Base-by-base conservation (phyloP, 768 basidiomycete species). In the Panaeolus papilionaceus region DNA sequence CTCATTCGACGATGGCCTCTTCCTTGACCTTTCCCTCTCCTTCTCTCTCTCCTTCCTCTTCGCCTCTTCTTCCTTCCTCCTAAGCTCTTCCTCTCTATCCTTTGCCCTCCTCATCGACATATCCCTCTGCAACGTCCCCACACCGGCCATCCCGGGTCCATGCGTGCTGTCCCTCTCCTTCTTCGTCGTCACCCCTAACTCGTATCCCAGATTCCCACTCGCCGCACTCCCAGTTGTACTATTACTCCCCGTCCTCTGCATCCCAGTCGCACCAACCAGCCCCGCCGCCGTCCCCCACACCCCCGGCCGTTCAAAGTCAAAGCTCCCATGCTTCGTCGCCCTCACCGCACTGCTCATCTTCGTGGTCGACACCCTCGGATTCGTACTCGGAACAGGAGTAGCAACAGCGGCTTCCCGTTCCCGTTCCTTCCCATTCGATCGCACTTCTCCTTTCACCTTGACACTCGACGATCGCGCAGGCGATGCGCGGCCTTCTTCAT, bases 281-380 rank as follows among this genome's bases (percentile, higher is more conserved):
- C 1, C 33, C 33, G 33, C 33, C 33, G 33, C 33, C 3, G 33
- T 33, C 33, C 78, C 79, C 81, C 65, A 66, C 40, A 83, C 82
- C 0, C 86, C 83, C 0, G 91, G 91, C 40, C 90, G 82, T 76
- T 92, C 92, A 70, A 92, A 92, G 73, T 92, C 91, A 74, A 92
- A 92, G 72, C 88, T 90, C 5, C 90, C 90, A 69, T 90, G 89
- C 73, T 90, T 89, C 47, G 81, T 85, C 1, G 85, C 78, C 62
- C 84, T 82, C 38, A 72, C 80, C 16, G 68, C 70, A 45, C 63
- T 75, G 66, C 71, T 77, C 74, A 78, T 74, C 69, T 75, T 76
- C 3, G 70, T 69, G 45, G 69, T 64, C 69, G 66, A 6, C 63
- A 64, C 12, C 61, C 38, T 7, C 63, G 70, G 44, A 42, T 66